Evolutionary conservation across 148 eudicot genomes (phyloP).

Genomic region (Oxyria digyna): DNA sequence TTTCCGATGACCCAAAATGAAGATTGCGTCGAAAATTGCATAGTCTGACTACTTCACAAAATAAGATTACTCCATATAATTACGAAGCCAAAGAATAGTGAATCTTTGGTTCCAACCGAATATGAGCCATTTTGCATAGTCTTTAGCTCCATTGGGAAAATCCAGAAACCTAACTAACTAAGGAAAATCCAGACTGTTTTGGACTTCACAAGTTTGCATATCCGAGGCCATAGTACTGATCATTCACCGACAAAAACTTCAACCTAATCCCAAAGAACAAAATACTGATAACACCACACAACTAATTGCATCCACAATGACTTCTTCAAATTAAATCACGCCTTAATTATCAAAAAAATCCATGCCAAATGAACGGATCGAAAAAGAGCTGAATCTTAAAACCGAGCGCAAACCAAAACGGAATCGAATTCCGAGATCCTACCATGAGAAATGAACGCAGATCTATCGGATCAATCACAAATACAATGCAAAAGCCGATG

Average conservation of each 20-base stretch:
- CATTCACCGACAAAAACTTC: background rate
- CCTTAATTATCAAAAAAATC: background rate
- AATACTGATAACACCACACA: background rate
- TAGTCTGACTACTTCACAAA: no score
- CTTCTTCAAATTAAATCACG: background rate
- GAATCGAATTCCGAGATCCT: background rate
- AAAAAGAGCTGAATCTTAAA: background rate
- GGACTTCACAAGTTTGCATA: background rate
- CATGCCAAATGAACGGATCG: background rate
- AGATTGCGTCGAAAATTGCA: no score
- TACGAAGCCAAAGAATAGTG: no score
- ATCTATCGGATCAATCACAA: conserved; percentile 9
- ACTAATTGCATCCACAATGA: background rate
- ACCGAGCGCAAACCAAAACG: background rate
- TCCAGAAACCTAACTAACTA: background rate
- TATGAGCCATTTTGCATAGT: no score
- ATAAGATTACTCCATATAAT: no score
- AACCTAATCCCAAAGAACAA: background rate
- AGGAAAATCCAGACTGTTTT: background rate
- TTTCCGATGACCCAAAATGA: no score
- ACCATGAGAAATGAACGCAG: background rate
- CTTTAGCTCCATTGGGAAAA: no score
- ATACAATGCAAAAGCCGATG: background rate
- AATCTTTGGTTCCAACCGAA: no score
- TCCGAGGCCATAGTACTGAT: background rate